These are phyloP conservation scores for Nevesoporus exiguus DNA, from an alignment of 768 basidiomycete species.

Conservation along the genomic window DNA sequence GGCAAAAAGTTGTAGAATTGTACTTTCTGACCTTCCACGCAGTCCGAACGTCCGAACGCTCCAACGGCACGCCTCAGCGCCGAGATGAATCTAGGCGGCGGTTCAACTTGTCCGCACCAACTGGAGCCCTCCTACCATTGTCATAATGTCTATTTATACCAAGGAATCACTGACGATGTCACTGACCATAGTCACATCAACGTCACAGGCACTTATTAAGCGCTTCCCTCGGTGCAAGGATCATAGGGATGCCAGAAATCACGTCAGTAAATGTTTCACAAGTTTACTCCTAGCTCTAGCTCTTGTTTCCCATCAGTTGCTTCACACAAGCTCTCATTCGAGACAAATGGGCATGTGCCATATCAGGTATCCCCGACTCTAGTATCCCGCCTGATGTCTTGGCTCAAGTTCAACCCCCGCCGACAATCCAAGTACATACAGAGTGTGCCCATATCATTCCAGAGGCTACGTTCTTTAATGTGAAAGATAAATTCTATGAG, in stretches of 20 bases:
- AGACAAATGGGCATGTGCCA: slow-evolving; percentile 34
- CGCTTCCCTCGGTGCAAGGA: too few relatives aligned
- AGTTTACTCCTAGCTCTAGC: neutral
- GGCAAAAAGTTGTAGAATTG: too few relatives aligned
- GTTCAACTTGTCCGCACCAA: too few relatives aligned
- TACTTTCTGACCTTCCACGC: too few relatives aligned
- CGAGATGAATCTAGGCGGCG: too few relatives aligned
- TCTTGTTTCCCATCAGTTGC: neutral
- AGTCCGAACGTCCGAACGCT: too few relatives aligned
- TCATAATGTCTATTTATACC: too few relatives aligned
- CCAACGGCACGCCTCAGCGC: too few relatives aligned
- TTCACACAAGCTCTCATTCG: slow-evolving; percentile 33
- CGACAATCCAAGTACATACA: neutral
- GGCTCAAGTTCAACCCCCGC: neutral
- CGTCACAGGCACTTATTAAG: too few relatives aligned
- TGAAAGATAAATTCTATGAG: neutral
- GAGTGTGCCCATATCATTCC: slow-evolving; percentile 5
- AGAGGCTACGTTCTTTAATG: neutral
- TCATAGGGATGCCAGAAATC: slow-evolving; percentile 1
- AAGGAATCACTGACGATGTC: too few relatives aligned
- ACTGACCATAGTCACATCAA: too few relatives aligned
- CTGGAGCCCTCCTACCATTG: too few relatives aligned
- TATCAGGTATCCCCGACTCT: slow-evolving; percentile 28
- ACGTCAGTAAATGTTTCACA: slow-evolving; percentile 4
- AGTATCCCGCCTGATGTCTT: neutral